Base-by-base conservation (phyloP, 495 filamentous ascomycete genomes). In the Xanthoparmelia taractica region DNA sequence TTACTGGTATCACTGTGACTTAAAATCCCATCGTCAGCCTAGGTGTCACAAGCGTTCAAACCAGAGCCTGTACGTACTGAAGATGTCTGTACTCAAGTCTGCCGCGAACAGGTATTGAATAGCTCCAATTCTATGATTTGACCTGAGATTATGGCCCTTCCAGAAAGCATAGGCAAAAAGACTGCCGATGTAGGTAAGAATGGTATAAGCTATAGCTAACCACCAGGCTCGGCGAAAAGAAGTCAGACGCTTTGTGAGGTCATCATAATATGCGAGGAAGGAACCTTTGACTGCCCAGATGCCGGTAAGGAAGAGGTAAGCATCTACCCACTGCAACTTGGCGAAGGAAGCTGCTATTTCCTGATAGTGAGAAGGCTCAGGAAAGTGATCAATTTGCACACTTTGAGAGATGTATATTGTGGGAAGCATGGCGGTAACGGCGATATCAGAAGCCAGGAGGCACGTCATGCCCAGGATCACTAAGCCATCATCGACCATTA, bases 221-320 rank as follows among this genome's bases (percentile, higher is more conserved):
- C 60, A 62, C 60, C 60, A 62, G 0, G 36, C 47, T 38, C 37
- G 45, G 13, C 60, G 60, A 17, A 41, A 43, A 17, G 40, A 8
- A 2, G 48, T 37, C 37, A 62, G 40, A 23, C 60, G 60, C n/a
- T 62, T 48, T 1, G 60, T 62, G 31, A 62, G 37, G 25, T 37
- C 48, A 43, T 62, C 60, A 18, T 62, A 62, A n/a, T 52, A 62
- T 7, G 60, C 60, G 27, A 62, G 37, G 18, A 62, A 62, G 5
- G 48, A 41, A 8, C 60, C 60, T 41, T 62, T 62, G 8, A 62
- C 60, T 15, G 60, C 60, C 60, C 60, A 62, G 10, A 52, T 62
- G 18, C 50, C 50, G 5, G 50, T 56, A 10, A 57, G 34, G 27
- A 57, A 63, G 5, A 63, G 18, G 23, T 57, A 63, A 5, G 60